phyloP scores from a whole-genome alignment of 2,329 filamentous ascomycete species.

The Stachybotrys chlorohalonatus region DNA sequence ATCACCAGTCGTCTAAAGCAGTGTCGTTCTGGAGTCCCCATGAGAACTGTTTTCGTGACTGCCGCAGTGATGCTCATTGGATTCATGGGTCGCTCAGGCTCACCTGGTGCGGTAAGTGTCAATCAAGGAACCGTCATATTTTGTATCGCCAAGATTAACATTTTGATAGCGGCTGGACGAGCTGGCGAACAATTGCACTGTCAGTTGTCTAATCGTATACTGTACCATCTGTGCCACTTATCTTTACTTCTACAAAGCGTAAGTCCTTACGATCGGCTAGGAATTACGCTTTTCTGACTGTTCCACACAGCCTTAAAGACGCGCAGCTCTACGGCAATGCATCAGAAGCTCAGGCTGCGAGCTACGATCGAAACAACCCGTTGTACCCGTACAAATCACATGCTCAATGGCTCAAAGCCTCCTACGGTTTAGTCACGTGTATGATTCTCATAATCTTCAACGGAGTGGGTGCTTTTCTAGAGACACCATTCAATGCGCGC shows the following conservation, averaged over 20 bases:
- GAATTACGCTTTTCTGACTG: not conserved
- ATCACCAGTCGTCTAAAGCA: slow-evolving; percentile 25
- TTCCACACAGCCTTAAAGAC: slow-evolving; percentile 20
- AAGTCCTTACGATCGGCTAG: not conserved
- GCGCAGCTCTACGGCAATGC: slow-evolving; percentile 27
- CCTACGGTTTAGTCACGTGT: slow-evolving; percentile 22
- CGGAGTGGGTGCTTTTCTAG: slow-evolving; percentile 21
- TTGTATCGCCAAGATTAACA: slow-evolving; percentile 2
- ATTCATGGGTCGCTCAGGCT: slow-evolving; percentile 27
- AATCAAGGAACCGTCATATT: not conserved
- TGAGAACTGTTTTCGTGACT: slow-evolving; percentile 28
- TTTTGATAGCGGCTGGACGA: slow-evolving; percentile 22
- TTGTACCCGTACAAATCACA: slow-evolving; percentile 28
- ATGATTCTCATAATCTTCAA: slow-evolving; percentile 24
- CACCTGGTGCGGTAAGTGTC: slow-evolving; percentile 22
- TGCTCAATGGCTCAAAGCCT: slow-evolving; percentile 27
- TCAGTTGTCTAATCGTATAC: slow-evolving; percentile 30
- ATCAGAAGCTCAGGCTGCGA: slow-evolving; percentile 22
- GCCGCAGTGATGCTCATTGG: slow-evolving; percentile 26
- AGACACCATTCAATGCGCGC: slow-evolving; percentile 21
- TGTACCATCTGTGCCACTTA: slow-evolving; percentile 29
- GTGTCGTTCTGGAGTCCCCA: slow-evolving; percentile 26
- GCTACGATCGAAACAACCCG: slow-evolving; percentile 23
- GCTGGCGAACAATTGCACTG: slow-evolving; percentile 25
- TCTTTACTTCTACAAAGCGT: slow-evolving; percentile 28